phyloP scores from a whole-genome alignment of 2,329 filamentous ascomycete species.

The Corniculantispora saksenae region DNA sequence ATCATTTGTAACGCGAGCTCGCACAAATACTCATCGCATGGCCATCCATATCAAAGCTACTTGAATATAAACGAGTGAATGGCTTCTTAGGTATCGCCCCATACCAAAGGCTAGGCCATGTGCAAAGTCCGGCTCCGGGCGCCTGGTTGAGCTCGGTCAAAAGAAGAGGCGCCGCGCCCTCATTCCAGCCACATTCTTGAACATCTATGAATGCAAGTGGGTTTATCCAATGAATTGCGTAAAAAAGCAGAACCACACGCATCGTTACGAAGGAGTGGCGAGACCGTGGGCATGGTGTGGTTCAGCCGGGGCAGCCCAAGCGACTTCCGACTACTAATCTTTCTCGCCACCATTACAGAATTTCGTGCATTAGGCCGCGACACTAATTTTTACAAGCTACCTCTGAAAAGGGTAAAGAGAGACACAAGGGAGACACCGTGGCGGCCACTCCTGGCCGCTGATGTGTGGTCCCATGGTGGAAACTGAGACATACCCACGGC shows the following conservation, averaged over 20 bases:
- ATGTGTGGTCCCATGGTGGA: constrained; percentile 4
- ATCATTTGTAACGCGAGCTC: not conserved
- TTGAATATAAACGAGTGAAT: not conserved
- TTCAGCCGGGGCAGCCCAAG: not conserved
- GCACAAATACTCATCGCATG: not conserved
- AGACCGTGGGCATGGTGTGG: not conserved
- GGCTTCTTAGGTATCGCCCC: not conserved
- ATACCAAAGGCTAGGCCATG: not conserved
- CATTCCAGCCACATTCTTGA: constrained; percentile 7
- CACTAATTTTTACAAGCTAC: not conserved
- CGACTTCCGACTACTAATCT: constrained; percentile 4
- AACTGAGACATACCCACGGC: constrained; percentile 18
- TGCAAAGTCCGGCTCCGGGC: constrained; percentile 2
- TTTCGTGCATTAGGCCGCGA: constrained; percentile 18
- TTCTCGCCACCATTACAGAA: constrained; percentile 5
- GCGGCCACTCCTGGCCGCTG: not conserved
- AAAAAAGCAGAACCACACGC: not conserved
- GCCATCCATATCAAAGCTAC: not conserved
- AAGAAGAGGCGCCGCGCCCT: not conserved
- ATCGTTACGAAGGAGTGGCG: not conserved
- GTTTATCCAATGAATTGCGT: not conserved
- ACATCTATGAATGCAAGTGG: too few species aligned
- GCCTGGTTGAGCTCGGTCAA: constrained; percentile 12
- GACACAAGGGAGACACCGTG: not conserved
- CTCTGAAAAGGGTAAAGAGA: not conserved